Base-by-base conservation (phyloP, 352 stramenopile genomes). In the Phytophthora cryptogea region DNA sequence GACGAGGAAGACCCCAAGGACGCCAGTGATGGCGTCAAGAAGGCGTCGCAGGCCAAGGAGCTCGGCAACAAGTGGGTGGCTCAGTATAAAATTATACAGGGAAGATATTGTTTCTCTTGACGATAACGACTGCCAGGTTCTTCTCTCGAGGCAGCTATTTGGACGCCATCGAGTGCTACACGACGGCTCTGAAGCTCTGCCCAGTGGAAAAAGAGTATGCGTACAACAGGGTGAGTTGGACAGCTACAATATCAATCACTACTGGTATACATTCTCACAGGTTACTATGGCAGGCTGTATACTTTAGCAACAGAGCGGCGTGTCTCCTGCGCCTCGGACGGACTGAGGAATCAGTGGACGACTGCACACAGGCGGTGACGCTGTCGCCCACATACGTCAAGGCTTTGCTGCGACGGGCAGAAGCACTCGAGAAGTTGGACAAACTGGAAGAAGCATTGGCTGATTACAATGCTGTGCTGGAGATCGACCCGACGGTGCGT, bases 381-480 rank as follows among this genome's bases (percentile, higher is more conserved):
- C 82, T 98, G 27, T 97, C 98, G 58, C 92, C 96, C 8, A 89
- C 62, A n/a, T 99, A 99, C 72, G 72, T 98, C 54, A 99, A 99
- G 75, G 81, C 86, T 4, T 89, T 97, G 40, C 50, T 98, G 33
- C 89, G 98, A 44, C 89, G 97, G 45, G 92, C 90, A 4, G 82
- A 97, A 54, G 92, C 92, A 1, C 82, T 92, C 16, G 96, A 99
- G 68, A 91, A 92, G 63, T 57, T 96, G 23, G 89, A 99, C 61
- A 90, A 98, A 48, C 72, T 97, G 52, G 95, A 99, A 53, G 89
- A 98, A 51, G 97, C 97, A 13, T 68, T 99, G 33, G 64, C 50
- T 69, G 89, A 96, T 68, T 92, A 92, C 27, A 80, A 97, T 61
- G 83, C 80, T 9, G 93, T 98, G 32, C 66, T 98, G 17, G 86